Percentiles rank a stretch among this genome's conserved stretches.
Conservation (phyloP, 2,329 filamentous ascomycete species). For the Neopestalotiopsis clavispora region DNA sequence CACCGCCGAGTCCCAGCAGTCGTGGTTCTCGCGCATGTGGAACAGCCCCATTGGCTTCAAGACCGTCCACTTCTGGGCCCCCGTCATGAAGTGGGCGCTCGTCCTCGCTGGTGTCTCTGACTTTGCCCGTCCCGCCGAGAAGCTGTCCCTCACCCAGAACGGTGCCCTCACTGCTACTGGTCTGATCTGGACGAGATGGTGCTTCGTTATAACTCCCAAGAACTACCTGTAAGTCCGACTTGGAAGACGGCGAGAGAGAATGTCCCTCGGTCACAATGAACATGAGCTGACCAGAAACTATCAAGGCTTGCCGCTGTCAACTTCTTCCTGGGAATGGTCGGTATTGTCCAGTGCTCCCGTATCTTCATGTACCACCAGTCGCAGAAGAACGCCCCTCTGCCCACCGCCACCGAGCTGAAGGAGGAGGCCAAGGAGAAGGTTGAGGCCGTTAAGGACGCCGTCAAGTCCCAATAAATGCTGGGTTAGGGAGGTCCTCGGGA, state of each 20-base stretch:
- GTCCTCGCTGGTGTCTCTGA: constrained; percentile 92
- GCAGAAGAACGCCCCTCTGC: constrained; percentile 53
- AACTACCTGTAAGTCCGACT: constrained; percentile 77
- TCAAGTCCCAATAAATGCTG: constrained; percentile 18
- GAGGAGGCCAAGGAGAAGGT: constrained; percentile 34
- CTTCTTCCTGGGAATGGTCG: constrained; percentile 94
- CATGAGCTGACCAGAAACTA: not conserved
- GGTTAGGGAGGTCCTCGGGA: not conserved
- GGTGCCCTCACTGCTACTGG: constrained; percentile 87
- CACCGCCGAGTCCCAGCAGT: constrained; percentile 50
- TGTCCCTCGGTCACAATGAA: not conserved
- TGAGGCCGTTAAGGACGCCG: constrained; percentile 18
- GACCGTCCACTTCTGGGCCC: constrained; percentile 99
- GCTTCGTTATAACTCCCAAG: constrained; percentile 91
- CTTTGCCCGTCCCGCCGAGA: constrained; percentile 87
- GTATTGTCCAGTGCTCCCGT: constrained; percentile 79
- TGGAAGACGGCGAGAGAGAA: not conserved
- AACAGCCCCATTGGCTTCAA: constrained; percentile 81
- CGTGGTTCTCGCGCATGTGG: constrained; percentile 80
- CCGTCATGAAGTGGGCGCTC: constrained; percentile 96
- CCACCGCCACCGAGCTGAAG: constrained; percentile 32
- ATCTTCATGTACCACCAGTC: constrained; percentile 71
- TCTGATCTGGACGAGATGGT: constrained; percentile 98
- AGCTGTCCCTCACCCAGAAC: constrained; percentile 93
- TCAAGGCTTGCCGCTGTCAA: constrained; percentile 82